Evolutionary conservation across 2,329 filamentous ascomycete species (phyloP), one percentile per base, ranked within the genome.

Genomic region (Sporothrix sp.): DNA sequence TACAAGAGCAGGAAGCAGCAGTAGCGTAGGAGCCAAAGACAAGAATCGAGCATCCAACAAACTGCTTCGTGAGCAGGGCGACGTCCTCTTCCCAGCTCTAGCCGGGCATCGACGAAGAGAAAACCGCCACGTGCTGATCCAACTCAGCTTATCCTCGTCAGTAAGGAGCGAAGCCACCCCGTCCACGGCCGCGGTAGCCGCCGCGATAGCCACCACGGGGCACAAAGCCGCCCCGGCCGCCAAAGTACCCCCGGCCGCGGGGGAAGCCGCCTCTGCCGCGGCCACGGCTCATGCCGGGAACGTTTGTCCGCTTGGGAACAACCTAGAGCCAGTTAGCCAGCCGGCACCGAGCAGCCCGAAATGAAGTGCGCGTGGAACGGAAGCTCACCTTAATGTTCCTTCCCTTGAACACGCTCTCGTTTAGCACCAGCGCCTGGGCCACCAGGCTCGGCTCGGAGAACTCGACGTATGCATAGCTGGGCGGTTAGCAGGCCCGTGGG

Each of bases 391-490:
- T 98, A 66, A 98, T 81, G 67, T 93, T 94, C 62, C 93, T 82
- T 56, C 88, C 90, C 62, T 93, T 89, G 71, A 98, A 95, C 52
- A 94, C 77, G 67, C 89, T 96, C 71, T 98, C 93, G 67, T 98
- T 97, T 52, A 98, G 75, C 36, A 97, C 89, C 54, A 98, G 78
- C 23, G 93, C 93, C 67, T 95, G 87, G 43, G 87, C 88, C 56
- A 98, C 91, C 55, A 96, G 76, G 68, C 81, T 90, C 44, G 93
- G 89, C 71, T 97, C 93, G 54, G 87, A 85, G 65, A 98, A 98
- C 70, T 98, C 93, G 62, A 98, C 93, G 70, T 98, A 98, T 63
- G 93, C 93, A 71, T 98, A 98, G 58, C 90, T 96, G 69, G 6
- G 18, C 48, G 58, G 30, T n/a, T 7, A 25, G n/a, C n/a, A n/a